Percentiles rank a stretch among this genome's conserved stretches.
Evolutionary conservation across 768 basidiomycete genomes (phyloP).

Genomic region (Infundibulicybe gibba): DNA sequence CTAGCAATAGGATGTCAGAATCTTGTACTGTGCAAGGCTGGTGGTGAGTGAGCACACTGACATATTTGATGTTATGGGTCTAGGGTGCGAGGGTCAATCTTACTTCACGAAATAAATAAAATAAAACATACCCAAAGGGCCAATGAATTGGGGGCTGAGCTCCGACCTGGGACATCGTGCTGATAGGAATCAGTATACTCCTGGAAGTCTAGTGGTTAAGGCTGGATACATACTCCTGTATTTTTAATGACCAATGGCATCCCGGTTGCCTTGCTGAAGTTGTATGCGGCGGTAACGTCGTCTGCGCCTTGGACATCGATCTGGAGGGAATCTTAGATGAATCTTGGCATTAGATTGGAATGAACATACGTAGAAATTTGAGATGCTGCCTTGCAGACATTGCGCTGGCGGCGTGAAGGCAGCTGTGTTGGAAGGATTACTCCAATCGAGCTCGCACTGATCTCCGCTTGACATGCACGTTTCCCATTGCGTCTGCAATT

Average conservation of each 20-base stretch:
- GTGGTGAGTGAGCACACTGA: conserved; percentile 7
- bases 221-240: conserved; percentile 37
- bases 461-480: conserved; percentile 45
- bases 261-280: conserved; percentile 32
- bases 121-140: conserved; percentile 38
- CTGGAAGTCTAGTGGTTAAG: no score
- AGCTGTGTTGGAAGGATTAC: conserved; percentile 21
- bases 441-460: conserved; percentile 44
- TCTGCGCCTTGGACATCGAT: conserved; percentile 34
- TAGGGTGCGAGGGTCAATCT: conserved; percentile 7
- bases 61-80: conserved; percentile 39
- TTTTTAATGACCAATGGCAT: conserved; percentile 47
- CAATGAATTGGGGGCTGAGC: conserved; percentile 38
- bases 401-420: conserved; percentile 18
- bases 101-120: neutral
- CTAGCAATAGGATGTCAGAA: conserved; percentile 10
- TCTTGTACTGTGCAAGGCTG: neutral
- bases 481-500: conserved; percentile 43
- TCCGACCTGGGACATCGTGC: conserved; percentile 49
- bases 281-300: conserved; percentile 41
- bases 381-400: conserved; percentile 34
- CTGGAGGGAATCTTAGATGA: conserved; percentile 12
- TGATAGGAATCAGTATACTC: conserved; percentile 8
- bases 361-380: conserved; percentile 31
- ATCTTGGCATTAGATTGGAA: neutral